A percentile compares a stretch with the other conserved stretches of the same genome.
phyloP scores from a whole-genome alignment of 768 basidiomycete species.

The Boletus insuetus region DNA sequence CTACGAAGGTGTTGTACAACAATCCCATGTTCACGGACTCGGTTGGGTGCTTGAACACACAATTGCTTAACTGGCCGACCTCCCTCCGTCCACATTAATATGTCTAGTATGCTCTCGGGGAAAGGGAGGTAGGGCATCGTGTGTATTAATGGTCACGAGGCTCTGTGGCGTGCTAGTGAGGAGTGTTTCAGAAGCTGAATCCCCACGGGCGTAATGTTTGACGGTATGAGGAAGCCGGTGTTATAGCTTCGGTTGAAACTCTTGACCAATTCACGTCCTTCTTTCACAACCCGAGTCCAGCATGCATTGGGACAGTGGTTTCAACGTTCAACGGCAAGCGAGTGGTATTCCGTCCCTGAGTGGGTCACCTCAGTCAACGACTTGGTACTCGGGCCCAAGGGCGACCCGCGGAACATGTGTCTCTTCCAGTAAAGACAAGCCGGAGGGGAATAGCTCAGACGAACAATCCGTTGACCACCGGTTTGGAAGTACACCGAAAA shows the following conservation, averaged over 20 bases:
- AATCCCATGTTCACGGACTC: constrained; percentile 7
- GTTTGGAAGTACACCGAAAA: too few species aligned
- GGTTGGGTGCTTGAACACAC: not conserved
- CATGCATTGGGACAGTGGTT: constrained; percentile 53
- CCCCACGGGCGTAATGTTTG: not conserved
- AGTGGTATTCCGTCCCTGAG: not conserved
- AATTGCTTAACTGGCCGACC: not conserved
- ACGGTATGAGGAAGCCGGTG: constrained; percentile 26
- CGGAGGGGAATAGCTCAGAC: too few species aligned
- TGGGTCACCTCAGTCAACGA: not conserved
- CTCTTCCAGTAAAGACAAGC: too few species aligned
- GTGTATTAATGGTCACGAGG: not conserved
- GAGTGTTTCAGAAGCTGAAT: not conserved
- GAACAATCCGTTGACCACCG: too few species aligned
- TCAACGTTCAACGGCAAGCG: constrained; percentile 50
- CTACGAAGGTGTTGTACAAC: constrained; percentile 16
- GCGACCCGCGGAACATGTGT: too few species aligned
- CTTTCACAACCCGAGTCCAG: constrained; percentile 41
- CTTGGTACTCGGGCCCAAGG: not conserved
- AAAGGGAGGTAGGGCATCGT: not conserved
- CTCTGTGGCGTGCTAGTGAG: not conserved
- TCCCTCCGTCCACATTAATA: not conserved
- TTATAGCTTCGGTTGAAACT: constrained; percentile 58
- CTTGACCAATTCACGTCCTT: constrained; percentile 47
- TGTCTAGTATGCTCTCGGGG: not conserved